Evolutionary conservation across 371 early-diverging fungal species (phyloP), one percentile per base, ranked within the genome.

Genomic region (Mucor plumbeus): DNA sequence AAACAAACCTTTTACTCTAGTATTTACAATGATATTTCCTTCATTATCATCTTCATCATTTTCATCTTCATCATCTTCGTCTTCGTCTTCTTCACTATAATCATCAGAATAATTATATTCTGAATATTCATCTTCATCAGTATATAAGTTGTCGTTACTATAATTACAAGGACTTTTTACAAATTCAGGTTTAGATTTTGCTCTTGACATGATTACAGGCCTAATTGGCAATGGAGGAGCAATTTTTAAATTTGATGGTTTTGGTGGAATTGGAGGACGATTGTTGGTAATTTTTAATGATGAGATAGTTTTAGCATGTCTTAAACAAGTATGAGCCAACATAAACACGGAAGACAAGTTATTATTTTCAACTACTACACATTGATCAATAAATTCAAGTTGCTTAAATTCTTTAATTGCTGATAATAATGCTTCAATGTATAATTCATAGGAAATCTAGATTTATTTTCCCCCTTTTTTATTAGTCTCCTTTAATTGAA

Each of bases 201-300:
- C 53, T 53, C 63, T 53, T 33, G 40, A n/a, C 54, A 63, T 63
- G 14, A 47, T 15, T 0, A 36, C 43, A 13, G 77, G 81, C 54
- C 71, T 69, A 13, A 68, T 61, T 10, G 81, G 81, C 59, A 77
- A 54, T 13, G 75, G 81, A n/a, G 81, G 78, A 19, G 76, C 74
- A 44, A 54, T 35, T 61, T 41, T 36, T 31, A 38, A 26, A 62
- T 62, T 67, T 34, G 65, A 63, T 68, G 78, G 78, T 63, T 78
- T 78, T 26, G 75, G 75, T 41, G 78, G 78, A 0, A 78, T 59
- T 6, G 75, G 71, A 11, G 78, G 78, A 17, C 71, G 69, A 11
- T 38, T 38, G 40, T 14, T 68, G 61, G n/a, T 36, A 48, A 9
- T 54, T 40, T 58, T 59, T 13, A 34, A 61, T 15, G 65, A 62